These are phyloP conservation scores for Botrytis cinerea DNA, from an alignment of 2,329 filamentous ascomycete species.

Conservation along the genomic window DNA sequence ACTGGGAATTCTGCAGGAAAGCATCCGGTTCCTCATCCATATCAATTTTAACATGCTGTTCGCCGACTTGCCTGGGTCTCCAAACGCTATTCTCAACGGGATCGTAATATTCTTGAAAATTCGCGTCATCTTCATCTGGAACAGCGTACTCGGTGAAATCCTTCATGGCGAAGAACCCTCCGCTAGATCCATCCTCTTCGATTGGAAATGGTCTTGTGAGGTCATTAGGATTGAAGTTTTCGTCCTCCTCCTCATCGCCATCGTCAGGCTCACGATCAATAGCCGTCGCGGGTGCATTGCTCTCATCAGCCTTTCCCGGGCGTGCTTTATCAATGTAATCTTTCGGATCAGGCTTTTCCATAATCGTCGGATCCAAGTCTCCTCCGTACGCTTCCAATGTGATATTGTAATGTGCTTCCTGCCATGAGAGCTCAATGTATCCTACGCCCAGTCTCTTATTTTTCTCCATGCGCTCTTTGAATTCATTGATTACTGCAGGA, in stretches of 20 bases:
- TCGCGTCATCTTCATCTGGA: conserved; percentile 19
- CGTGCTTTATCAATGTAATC: conserved; percentile 8
- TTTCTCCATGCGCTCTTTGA: neutral
- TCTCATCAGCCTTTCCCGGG: neutral
- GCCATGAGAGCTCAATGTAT: conserved; percentile 18
- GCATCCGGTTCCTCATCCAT: conserved; percentile 32
- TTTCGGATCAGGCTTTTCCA: neutral
- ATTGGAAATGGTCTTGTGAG: neutral
- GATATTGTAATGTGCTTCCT: conserved; percentile 4
- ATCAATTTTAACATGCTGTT: conserved; percentile 30
- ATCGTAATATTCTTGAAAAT: conserved; percentile 24
- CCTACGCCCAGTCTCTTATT: neutral
- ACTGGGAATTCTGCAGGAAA: conserved; percentile 21
- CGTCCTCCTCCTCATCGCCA: conserved; percentile 1
- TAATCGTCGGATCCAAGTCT: neutral
- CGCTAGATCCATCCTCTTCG: conserved; percentile 27
- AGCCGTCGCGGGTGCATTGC: neutral
- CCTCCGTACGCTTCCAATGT: neutral
- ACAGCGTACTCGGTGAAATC: conserved; percentile 26
- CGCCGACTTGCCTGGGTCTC: conserved; percentile 34
- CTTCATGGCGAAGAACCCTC: conserved; percentile 34
- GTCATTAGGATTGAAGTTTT: neutral
- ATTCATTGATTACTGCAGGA: neutral
- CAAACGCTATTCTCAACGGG: conserved; percentile 37
- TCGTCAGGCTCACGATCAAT: conserved; percentile 2